Base-by-base conservation (phyloP, 805 yeast genomes). In the Saturnispora galanensis region DNA sequence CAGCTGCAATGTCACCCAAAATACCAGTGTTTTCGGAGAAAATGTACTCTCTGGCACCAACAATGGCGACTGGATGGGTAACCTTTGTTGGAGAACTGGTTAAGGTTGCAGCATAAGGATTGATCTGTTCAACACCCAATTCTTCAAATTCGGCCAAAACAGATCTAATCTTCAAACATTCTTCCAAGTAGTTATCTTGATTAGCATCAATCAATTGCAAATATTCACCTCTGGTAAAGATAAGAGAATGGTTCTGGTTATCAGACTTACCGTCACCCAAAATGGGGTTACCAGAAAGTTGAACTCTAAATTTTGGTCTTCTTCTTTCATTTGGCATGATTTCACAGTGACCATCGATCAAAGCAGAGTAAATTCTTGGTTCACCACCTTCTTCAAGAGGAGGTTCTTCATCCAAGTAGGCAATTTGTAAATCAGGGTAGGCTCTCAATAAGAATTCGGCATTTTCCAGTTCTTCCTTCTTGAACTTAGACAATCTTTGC, bases 371-470 rank as follows among this genome's bases (percentile, higher is more conserved):
- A 54, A 79, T 81, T 60, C 79, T 71, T 61, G 81, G 77, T 57
- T 79, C 84, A 48, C 79, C 86, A 52, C 81, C 82, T 56, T 75
- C 82, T 48, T 70, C 73, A 53, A 77, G 66, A 51, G 86, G 84
- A 49, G 95, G 84, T 65, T 85, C 96, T 71, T 89, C 96, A 57
- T 90, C 97, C 57, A 90, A 74, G 71, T 87, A 90, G 46, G 97
- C 95, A 66, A 90, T 87, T 62, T 81, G 86, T 56, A 85, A 68
- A 56, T 82, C 88, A 18, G 95, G 95, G 59, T 84, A 84, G 47
- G 89, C 88, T 63, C 88, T 73, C 51, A 86, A 69, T 59, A 86
- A 74, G 57, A 82, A 80, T 57, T 86, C 94, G 28, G 88, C 86
- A 54, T 81, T 81, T 63, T 81, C 87, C 57, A 76, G 68, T 64